Evolutionary conservation across 192 early-diverging fungal species (phyloP).

Genomic region (Kickxella alabastrina): DNA sequence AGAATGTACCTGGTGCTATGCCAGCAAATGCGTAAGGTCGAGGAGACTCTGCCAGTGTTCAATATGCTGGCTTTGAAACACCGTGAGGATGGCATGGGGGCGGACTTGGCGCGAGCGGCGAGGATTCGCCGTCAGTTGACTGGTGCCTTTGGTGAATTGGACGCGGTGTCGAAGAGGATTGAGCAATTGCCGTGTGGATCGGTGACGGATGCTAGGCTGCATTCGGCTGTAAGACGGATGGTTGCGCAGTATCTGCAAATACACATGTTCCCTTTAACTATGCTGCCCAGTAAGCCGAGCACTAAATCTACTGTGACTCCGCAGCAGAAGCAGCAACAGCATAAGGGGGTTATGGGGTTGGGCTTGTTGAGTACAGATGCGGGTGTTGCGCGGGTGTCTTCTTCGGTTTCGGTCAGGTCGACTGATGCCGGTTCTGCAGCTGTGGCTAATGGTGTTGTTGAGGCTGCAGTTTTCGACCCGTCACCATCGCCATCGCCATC

Average conservation of each 20-base stretch:
- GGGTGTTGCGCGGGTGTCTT: no score
- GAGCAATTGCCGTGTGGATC: slow-evolving; percentile 51
- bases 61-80: slow-evolving; percentile 18
- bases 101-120: slow-evolving; percentile 57
- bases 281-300: no score
- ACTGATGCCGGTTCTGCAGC: background rate
- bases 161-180: slow-evolving; percentile 61
- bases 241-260: slow-evolving; percentile 70
- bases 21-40: slow-evolving; percentile 9
- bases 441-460: no score
- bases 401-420: no score
- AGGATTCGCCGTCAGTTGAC: slow-evolving; percentile 60
- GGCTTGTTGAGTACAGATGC: no score
- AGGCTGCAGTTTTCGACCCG: no score
- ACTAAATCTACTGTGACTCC: no score
- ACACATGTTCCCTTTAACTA: slow-evolving; percentile 73
- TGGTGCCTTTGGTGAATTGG: slow-evolving; percentile 61
- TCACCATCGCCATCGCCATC: no score
- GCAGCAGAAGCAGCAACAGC: slow-evolving; percentile 49
- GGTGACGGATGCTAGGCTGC: slow-evolving; percentile 54
- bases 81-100: background rate
- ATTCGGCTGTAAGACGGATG: slow-evolving; percentile 59
- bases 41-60: slow-evolving; percentile 29
- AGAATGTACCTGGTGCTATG: no score
- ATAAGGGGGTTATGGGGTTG: background rate